A percentile compares a stretch with the other conserved stretches of the same genome.
These are phyloP conservation scores for Globisporangium parvum DNA, from an alignment of 352 stramenopile genomes.

Conservation along the genomic window DNA sequence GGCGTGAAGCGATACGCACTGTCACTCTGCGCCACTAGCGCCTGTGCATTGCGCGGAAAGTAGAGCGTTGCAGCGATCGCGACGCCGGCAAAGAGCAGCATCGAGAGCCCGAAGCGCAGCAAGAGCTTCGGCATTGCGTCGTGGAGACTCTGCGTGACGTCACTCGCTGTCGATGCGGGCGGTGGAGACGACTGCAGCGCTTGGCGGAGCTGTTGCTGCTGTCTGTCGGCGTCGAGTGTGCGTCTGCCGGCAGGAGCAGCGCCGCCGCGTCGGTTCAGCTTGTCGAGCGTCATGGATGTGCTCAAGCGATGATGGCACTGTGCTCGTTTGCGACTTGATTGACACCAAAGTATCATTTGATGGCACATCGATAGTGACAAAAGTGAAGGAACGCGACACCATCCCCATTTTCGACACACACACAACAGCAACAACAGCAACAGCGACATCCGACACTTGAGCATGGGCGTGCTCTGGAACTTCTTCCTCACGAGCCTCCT, in stretches of 20 bases:
- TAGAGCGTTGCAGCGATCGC: conserved; percentile 12
- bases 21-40: background rate
- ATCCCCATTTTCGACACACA: background rate
- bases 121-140: conserved; percentile 27
- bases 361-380: background rate
- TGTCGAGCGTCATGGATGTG: conserved; percentile 5
- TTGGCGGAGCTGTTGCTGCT: background rate
- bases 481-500: conserved; percentile 84
- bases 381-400: background rate
- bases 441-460: no score
- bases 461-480: conserved; percentile 88
- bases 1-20: conserved; percentile 2
- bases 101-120: conserved; percentile 23
- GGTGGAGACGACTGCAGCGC: background rate
- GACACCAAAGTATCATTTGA: background rate
- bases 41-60: background rate
- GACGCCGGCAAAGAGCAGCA: conserved; percentile 22
- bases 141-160: conserved; percentile 8
- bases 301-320: no score
- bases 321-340: background rate
- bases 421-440: no score
- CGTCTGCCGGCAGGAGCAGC: background rate
- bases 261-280: conserved; percentile 8
- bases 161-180: conserved; percentile 3
- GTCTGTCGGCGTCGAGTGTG: background rate